Conservation (phyloP, 2,329 filamentous ascomycete species). For the Orbilia blumenaviensis region DNA sequence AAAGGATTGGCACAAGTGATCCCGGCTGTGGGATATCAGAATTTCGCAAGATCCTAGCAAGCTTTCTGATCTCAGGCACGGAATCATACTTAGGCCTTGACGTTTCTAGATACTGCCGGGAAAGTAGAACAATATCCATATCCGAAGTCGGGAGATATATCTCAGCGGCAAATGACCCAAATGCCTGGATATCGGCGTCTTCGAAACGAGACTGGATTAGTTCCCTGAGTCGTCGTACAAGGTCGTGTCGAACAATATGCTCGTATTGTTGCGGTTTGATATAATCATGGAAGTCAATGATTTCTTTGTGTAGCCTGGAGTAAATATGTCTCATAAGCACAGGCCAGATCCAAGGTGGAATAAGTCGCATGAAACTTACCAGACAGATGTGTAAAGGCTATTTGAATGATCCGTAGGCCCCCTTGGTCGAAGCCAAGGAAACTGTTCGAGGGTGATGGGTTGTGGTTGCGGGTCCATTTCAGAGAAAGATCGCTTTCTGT, state of each 20-base stretch:
- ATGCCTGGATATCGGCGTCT: constrained; percentile 74
- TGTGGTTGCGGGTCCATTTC: constrained; percentile 34
- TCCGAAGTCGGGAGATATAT: constrained; percentile 82
- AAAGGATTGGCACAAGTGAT: constrained; percentile 21
- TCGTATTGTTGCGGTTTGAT: constrained; percentile 82
- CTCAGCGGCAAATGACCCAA: constrained; percentile 93
- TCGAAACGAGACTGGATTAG: constrained; percentile 69
- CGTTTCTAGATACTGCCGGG: constrained; percentile 68
- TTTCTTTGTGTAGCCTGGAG: constrained; percentile 82
- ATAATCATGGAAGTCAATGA: constrained; percentile 86
- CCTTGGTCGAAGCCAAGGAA: constrained; percentile 71
- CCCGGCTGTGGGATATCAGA: constrained; percentile 16
- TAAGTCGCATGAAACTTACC: constrained; percentile 63
- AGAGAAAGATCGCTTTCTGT: constrained; percentile 54
- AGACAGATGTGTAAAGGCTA: constrained; percentile 67
- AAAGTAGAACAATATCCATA: constrained; percentile 89
- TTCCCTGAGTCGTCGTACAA: constrained; percentile 74
- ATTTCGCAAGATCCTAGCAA: constrained; percentile 4
- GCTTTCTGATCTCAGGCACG: constrained; percentile 17
- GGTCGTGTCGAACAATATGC: constrained; percentile 74
- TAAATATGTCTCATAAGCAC: neutral
- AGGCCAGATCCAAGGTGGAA: neutral
- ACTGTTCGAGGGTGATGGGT: constrained; percentile 60
- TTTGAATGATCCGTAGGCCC: constrained; percentile 66
- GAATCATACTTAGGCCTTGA: constrained; percentile 65